These are phyloP conservation scores for Globisporangium irregulare DNA, from an alignment of 352 stramenopile species.

Conservation along the genomic window DNA sequence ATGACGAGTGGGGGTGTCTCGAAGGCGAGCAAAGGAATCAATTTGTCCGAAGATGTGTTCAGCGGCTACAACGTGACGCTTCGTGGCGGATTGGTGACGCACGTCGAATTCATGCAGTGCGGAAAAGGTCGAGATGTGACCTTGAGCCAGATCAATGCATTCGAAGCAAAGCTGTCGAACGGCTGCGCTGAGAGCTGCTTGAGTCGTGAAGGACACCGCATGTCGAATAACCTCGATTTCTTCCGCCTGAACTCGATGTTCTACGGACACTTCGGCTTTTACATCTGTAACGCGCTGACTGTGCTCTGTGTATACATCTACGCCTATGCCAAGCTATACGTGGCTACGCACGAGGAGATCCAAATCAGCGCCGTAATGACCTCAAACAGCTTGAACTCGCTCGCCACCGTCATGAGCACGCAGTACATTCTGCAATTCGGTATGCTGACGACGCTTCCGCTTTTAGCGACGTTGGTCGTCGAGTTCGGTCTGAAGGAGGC, in stretches of 20 bases:
- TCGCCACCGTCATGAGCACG: slow-evolving; percentile 80
- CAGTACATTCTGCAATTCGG: slow-evolving; percentile 88
- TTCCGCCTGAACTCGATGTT: slow-evolving; percentile 89
- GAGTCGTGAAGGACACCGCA: slow-evolving; percentile 76
- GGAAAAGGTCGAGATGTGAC: slow-evolving; percentile 86
- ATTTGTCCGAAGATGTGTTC: slow-evolving; percentile 89
- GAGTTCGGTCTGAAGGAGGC: slow-evolving; percentile 81
- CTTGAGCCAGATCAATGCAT: slow-evolving; percentile 86
- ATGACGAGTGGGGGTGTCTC: slow-evolving; percentile 82
- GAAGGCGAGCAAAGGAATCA: slow-evolving; percentile 87
- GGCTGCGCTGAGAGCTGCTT: slow-evolving; percentile 78
- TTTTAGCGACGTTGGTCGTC: slow-evolving; percentile 76
- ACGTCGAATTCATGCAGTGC: slow-evolving; percentile 89
- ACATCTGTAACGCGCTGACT: slow-evolving; percentile 87
- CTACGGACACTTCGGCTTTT: slow-evolving; percentile 86
- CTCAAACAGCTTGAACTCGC: slow-evolving; percentile 54
- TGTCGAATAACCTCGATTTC: slow-evolving; percentile 80
- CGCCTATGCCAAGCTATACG: slow-evolving; percentile 82
- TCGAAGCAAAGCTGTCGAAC: slow-evolving; percentile 87
- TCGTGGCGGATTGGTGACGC: slow-evolving; percentile 72
- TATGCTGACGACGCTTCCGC: slow-evolving; percentile 76
- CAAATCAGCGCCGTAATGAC: slow-evolving; percentile 54
- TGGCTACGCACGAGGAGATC: slow-evolving; percentile 67
- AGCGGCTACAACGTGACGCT: slow-evolving; percentile 85
- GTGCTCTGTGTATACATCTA: slow-evolving; percentile 86